Base-by-base conservation (phyloP, 441 rosid genomes). In the Mallotus repandus region DNA sequence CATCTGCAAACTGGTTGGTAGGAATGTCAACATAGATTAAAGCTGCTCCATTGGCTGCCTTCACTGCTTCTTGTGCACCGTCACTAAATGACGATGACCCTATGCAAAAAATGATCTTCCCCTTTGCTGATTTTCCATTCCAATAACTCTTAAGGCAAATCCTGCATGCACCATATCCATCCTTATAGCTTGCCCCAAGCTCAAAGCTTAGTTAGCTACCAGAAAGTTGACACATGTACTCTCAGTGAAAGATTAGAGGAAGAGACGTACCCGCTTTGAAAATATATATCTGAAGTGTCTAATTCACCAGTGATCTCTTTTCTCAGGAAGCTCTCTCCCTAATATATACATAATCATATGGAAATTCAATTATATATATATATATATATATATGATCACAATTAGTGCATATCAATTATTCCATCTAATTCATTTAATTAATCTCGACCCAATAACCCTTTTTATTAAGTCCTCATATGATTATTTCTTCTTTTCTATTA, bases 251-350 rank as follows among this genome's bases (percentile, higher is more conserved):
- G 13, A 7, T 45, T 0, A 45, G 49, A 63, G 22, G 57, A 54
- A 60, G 67, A 72, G 56, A 7, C 15, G 4, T 71, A 82, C 94
- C 96, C 91, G 61, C 81, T 55, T 16, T 3, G 12, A 74, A 91
- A 91, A 69, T 85, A 85, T 9, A 50, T 66, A 68, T 67, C 0
- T 66, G 92, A 88, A 60, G 63, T 62, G 2, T 69, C 86, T 76
- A 91, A 70, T 69, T 68, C 72, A 60, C 87, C 95, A 4, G 56
- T 74, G 58, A 91, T 78, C 75, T 80, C 78, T 69, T 78, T 70
- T 59, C 81, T 82, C 45, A 86, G 77, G 69, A 91, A 83, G 83
- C 95, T 78, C 76, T 91, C 84, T 61, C 97, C 95, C 95, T 88
- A 50, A 50, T 9, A 50, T 12, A 50, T 9, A 25, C 29, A 12